Evolutionary conservation across 176 grass and related monocot genomes (phyloP), one percentile per base, ranked within the genome.

Genomic region (Oryza officinalis): DNA sequence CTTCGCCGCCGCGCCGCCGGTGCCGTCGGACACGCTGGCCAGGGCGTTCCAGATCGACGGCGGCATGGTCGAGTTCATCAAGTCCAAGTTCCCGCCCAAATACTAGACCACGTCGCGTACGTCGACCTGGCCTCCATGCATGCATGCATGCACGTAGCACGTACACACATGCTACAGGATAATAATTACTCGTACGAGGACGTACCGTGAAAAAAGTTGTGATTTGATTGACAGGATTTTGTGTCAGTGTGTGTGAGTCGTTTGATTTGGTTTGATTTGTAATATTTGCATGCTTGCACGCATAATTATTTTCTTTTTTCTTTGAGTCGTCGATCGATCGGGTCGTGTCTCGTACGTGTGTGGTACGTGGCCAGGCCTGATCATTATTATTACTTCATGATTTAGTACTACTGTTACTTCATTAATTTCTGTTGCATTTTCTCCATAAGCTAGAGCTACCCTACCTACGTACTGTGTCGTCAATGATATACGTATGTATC

Each of bases 11-110:
- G 47, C 68, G n/a, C 91, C 91, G 27, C 18, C 75, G 4, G 65
- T 97, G 52, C 87, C 86, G 15, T 75, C 85, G 2, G 75, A 93
- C 52, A 75, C 89, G 67, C 80, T 96, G 13, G 76, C 84, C 10
- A 91, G 80, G 77, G 52, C 86, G 22, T 87, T 96, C 77, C 91
- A 93, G 84, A 41, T 89, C 68, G 76, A 87, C 26, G 88, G 70
- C 15, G 49, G 88, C 0, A 22, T 91, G 52, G 91, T 96, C 13
- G 63, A 93, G 44, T n/a, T 14, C 40, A 96, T 96, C 71, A 92
- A 88, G 83, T 33, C 81, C 54, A 88, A 86, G 83, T 85, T 95
- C 65, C 75, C 75, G 27, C 75, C 79, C n/a, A 88, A 81, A 59
- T 79, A 86, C 49, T 35, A 15, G 13, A 2, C 52, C 6, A 10